Evolutionary conservation across 202 grass and related monocot species (phyloP), one percentile per base, ranked within the genome.

Genomic region (Bolboschoenoplectus hybrid): DNA sequence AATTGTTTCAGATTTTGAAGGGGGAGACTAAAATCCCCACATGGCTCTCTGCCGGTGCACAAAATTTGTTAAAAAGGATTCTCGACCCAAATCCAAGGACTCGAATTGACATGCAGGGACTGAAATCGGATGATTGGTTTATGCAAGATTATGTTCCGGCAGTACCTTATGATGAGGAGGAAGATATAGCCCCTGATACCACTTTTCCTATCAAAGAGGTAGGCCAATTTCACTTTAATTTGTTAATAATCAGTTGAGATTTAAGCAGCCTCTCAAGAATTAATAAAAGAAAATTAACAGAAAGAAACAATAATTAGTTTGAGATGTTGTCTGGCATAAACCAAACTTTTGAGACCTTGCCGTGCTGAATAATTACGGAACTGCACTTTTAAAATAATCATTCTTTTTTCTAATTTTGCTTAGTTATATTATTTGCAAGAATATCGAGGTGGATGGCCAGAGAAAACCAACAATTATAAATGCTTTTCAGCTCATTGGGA

Each of bases 401-500:
- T 38, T 5, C 39, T 78, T 16, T 36, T 4, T 78, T 56, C n/a
- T 72, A 46, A 72, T 72, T 47, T 46, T 72, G 41, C 16, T 72
- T 72, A 14, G 45, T 74, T 85, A 81, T 66, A 72, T 86, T 78
- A 78, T 86, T 46, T 87, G 89, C 84, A 94, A 95, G 90, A 82
- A 90, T 65, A 83, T 87, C 5, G 89, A 90, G 35, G 79, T 81
- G 66, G 58, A 67, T 32, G 80, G 61, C 1, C 50, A 74, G 26
- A 82, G 70, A 83, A 91, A 88, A 85, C 87, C 67, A 76, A 85
- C 88, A 64, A 87, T 83, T 81, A 92, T 98, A 63, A 98, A 98
- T n/a, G 97, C 97, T 72, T 98, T 98, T 90, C 82, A 98, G 90
- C 73, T 98, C 79, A 98, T 98, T 26, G 91, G 96, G 64, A 98